Base-by-base conservation (phyloP, 371 early-diverging fungal genomes). In the Catenaria anguillulae region DNA sequence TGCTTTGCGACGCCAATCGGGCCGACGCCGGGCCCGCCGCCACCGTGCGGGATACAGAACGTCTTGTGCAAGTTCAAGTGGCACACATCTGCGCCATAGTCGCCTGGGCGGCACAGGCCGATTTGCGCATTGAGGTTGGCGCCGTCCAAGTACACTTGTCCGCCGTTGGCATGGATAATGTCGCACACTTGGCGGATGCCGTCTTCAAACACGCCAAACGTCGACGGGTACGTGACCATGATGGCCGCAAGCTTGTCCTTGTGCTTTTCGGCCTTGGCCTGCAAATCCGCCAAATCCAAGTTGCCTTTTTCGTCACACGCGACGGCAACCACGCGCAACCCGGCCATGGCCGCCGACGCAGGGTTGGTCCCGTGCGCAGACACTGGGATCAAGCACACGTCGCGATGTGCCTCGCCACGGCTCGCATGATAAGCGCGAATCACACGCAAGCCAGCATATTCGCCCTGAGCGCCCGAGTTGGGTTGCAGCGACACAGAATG, bases 311-410 rank as follows among this genome's bases (percentile, higher is more conserved):
- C 73, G 65, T 88, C 81, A 77, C 97, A 97, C 73, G 91, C 88
- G 68, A 93, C 83, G 58, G 85, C 83, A 35, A 95, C 90, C 60
- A 95, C 92, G 66, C 88, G 82, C 80, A 94, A 82, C 54, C 95
- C 93, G 55, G 89, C 89, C 94, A 97, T 90, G 68, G 89, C 90
- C 55, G 97, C 96, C 33, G 92, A 92, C 17, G 97, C 96, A n/a
- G 96, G 95, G 80, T 97, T 97, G 65, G 97, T 97, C 60, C 97
- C 97, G 73, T 97, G 97, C 34, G 97, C 97, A 33, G 96, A 95
- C 63, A 91, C 89, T 4, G 97, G 97, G 58, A 97, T 94, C 70
- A 97, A 75, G 70, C 95, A 94, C 46, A 97, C 80, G 68, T 92
- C 82, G 66, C 96, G 91, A 58, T 88, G 80, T 37, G 63, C 60